phyloP scores from a whole-genome alignment of 192 early-diverging fungal genomes.

The Phycomyces nitens region DNA sequence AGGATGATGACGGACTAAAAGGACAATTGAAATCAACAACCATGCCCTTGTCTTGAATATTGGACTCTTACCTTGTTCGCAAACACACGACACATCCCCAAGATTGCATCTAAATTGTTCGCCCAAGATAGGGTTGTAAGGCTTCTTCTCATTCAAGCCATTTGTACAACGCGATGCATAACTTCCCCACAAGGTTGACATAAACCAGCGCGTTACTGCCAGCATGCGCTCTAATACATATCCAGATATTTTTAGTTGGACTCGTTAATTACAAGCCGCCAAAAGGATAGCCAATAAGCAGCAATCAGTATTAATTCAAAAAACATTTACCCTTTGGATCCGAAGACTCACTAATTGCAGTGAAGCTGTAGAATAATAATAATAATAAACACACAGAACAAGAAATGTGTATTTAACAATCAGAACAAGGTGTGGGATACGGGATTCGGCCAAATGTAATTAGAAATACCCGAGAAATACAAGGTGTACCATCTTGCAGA shows the following conservation, averaged over 20 bases:
- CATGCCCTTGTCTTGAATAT: neutral
- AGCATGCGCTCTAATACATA: conserved; percentile 64
- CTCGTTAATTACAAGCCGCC: too few species aligned
- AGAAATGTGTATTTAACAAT: neutral
- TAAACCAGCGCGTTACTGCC: conserved; percentile 71
- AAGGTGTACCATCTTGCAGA: too few species aligned
- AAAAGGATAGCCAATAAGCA: too few species aligned
- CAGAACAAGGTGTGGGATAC: too few species aligned
- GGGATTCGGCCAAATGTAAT: too few species aligned
- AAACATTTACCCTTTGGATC: conserved; percentile 38
- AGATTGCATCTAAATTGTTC: conserved; percentile 62
- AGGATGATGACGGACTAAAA: conserved; percentile 64
- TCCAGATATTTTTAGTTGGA: neutral
- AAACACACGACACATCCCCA: conserved; percentile 52
- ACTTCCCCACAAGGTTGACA: conserved; percentile 77
- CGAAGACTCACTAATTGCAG: conserved; percentile 57
- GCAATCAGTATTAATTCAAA: too few species aligned
- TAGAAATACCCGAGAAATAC: neutral
- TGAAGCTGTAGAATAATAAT: conserved; percentile 33
- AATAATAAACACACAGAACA: neutral
- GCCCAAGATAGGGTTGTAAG: conserved; percentile 61
- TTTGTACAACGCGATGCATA: conserved; percentile 65
- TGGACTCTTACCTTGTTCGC: conserved; percentile 49
- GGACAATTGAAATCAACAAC: too few species aligned
- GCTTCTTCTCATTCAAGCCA: conserved; percentile 73